A percentile compares a stretch with the other conserved stretches of the same genome.
phyloP scores from a whole-genome alignment of 2,329 filamentous ascomycete species.

The Pseudocercospora pini-densiflorae region DNA sequence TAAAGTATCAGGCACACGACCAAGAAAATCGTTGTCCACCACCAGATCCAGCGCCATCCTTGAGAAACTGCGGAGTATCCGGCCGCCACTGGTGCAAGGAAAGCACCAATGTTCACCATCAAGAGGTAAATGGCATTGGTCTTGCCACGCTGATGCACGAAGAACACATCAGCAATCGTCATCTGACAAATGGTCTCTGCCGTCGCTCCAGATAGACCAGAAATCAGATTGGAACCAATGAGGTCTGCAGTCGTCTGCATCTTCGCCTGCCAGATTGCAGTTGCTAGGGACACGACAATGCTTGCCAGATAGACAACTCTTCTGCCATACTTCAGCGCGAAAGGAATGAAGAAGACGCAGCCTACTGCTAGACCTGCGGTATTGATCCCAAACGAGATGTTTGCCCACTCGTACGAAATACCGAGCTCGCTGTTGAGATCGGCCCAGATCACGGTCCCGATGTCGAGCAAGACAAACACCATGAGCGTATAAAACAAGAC shows the following conservation, averaged over 20 bases:
- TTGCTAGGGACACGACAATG: slow-evolving; percentile 12
- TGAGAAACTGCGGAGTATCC: slow-evolving; percentile 27
- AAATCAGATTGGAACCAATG: slow-evolving; percentile 16
- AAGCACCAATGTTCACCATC: slow-evolving; percentile 37
- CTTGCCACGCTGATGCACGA: slow-evolving; percentile 24
- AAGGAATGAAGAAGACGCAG: slow-evolving; percentile 52
- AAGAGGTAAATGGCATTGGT: slow-evolving; percentile 44
- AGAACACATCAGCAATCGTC: slow-evolving; percentile 25
- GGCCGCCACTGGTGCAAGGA: slow-evolving; percentile 44
- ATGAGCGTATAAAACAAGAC: slow-evolving; percentile 45
- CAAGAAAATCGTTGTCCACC: slow-evolving; percentile 42
- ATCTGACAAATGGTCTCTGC: slow-evolving; percentile 22
- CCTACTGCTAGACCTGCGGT: slow-evolving; percentile 53
- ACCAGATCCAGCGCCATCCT: slow-evolving; percentile 44
- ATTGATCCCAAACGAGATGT: slow-evolving; percentile 48
- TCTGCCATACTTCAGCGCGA: slow-evolving; percentile 53
- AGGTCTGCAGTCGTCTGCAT: slow-evolving; percentile 19
- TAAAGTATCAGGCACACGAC: slow-evolving; percentile 38
- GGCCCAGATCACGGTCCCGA: slow-evolving; percentile 48
- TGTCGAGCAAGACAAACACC: slow-evolving; percentile 44
- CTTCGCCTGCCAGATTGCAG: slow-evolving; percentile 17
- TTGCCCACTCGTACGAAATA: slow-evolving; percentile 46
- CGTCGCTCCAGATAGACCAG: slow-evolving; percentile 18
- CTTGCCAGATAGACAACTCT: slow-evolving; percentile 20
- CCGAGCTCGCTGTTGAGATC: slow-evolving; percentile 45